Percentiles rank a stretch among this genome's conserved stretches.
Evolutionary conservation across 1,284 basidiomycete species (phyloP).

Genomic region (Laetiporus sulphureus): DNA sequence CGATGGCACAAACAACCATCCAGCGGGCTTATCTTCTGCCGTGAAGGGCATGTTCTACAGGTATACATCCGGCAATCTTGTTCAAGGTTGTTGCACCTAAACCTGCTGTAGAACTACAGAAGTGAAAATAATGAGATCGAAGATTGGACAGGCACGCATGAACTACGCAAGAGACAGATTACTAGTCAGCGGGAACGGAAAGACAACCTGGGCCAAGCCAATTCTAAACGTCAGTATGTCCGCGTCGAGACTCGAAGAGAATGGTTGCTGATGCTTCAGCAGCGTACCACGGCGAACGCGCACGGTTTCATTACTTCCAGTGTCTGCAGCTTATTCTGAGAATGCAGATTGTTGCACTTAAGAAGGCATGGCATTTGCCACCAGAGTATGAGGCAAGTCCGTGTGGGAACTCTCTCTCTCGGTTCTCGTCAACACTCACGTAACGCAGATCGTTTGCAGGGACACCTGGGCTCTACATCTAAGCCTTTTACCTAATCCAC

Average conservation of each 20-base stretch:
- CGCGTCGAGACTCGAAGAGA: background rate
- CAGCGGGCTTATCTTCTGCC: slow-evolving; percentile 66
- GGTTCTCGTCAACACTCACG: no score
- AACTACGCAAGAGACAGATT: slow-evolving; percentile 53
- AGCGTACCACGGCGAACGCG: slow-evolving; percentile 80
- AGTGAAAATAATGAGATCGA: slow-evolving; percentile 62
- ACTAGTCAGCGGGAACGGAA: slow-evolving; percentile 48
- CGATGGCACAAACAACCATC: slow-evolving; percentile 75
- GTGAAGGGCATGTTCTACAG: slow-evolving; percentile 75
- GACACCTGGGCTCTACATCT: slow-evolving; percentile 82
- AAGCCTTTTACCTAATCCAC: slow-evolving; percentile 51
- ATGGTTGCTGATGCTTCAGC: slow-evolving; percentile 3
- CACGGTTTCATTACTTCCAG: slow-evolving; percentile 73
- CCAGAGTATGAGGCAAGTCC: slow-evolving; percentile 66
- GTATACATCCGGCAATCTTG: no score
- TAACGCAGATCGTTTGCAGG: slow-evolving; percentile 58
- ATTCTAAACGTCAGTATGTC: slow-evolving; percentile 54
- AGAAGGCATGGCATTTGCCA: slow-evolving; percentile 64
- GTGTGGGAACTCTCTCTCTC: no score
- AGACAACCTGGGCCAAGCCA: slow-evolving; percentile 39
- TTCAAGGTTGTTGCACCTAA: no score
- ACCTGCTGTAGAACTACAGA: slow-evolving; percentile 61
- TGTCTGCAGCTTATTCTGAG: slow-evolving; percentile 76
- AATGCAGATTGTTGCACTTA: slow-evolving; percentile 65
- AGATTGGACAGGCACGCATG: slow-evolving; percentile 54